Base-by-base conservation (phyloP, 2,329 filamentous ascomycete species). In the Herpotrichia juniperi region DNA sequence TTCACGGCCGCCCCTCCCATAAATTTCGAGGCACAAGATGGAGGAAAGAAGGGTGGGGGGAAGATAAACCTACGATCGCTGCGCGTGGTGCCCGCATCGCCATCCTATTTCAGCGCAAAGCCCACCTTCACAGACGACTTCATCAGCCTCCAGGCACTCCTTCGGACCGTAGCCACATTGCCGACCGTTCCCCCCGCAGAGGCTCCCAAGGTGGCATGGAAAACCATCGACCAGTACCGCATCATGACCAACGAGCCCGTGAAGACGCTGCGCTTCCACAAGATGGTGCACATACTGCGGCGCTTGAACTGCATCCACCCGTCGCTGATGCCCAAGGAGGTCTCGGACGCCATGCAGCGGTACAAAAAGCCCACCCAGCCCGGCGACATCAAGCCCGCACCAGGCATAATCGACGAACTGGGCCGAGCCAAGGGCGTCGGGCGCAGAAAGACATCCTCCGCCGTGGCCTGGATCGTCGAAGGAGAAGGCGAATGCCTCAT, bases 71-170 rank as follows among this genome's bases (percentile, higher is more conserved):
- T 79, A 35, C 54, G 61, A 42, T 69, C 62, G 21, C 63, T 90
- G 47, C 90, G 94, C 59, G 80, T 96, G 19, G 79, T 97, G 30
- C 94, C 94, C 17, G 82, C 83, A 22, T 96, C 93, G 30, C 87
- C 91, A 2, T 94, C 93, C n/a, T 99, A 99, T 78, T 99, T 97
- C 79, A 93, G 91, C 46, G 88, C 88, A 46, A 88, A 88, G 55
- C 89, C 93, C 1, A 81, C 83, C 48, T 97, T 96, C 80, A 94
- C 88, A 75, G 94, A 99, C 76, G 84, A 90, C 66, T 85, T 89
- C 63, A 83, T 97, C 60, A 78, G 81, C 40, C 81, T 99, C 42
- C 85, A 91, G 63, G 81, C 83, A 10, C 82, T 97, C 21, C 77
- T 89, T 50, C 85, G 85, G 47, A 87, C 86, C 74, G 88, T 94